A percentile compares a stretch with the other conserved stretches of the same genome.
Evolutionary conservation across 768 basidiomycete species (phyloP).

Genomic region (Hemileccinum rubropunctum): DNA sequence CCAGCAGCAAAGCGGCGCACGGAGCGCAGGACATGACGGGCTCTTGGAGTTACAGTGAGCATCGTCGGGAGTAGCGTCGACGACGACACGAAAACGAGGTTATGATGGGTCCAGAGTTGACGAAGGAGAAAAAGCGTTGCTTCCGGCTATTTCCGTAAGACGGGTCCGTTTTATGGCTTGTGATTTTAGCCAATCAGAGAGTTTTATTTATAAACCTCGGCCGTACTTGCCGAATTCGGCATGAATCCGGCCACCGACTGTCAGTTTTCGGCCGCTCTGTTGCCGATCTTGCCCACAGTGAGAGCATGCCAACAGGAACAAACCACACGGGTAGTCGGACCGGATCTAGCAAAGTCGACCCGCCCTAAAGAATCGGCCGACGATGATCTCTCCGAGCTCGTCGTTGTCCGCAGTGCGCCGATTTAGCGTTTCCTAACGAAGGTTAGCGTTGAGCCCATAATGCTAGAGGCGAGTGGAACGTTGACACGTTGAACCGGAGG

Average conservation of each 20-base stretch:
- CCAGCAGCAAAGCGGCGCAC: conserved; percentile 56
- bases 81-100: conserved; percentile 13
- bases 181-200: conserved; percentile 26
- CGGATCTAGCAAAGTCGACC: too few species aligned
- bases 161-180: conserved; percentile 21
- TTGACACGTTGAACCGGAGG: too few species aligned
- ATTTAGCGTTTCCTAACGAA: too few species aligned
- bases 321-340: too few species aligned
- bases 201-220: conserved; percentile 20
- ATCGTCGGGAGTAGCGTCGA: conserved; percentile 46
- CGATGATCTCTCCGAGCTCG: too few species aligned
- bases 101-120: conserved; percentile 16
- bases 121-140: conserved; percentile 14
- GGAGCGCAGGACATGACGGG: conserved; percentile 51
- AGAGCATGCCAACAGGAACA: background rate
- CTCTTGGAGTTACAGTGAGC: conserved; percentile 56
- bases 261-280: conserved; percentile 7
- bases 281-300: conserved; percentile 3
- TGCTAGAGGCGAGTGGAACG: too few species aligned
- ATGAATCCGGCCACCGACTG: background rate
- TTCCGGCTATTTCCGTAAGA: conserved; percentile 26
- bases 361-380: too few species aligned
- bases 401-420: too few species aligned
- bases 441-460: too few species aligned
- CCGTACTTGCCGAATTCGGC: conserved; percentile 3